Percentiles rank a stretch among this genome's conserved stretches.
Conservation (phyloP, 1,284 basidiomycete species). For the Cutaneotrichosporon sp. region DNA sequence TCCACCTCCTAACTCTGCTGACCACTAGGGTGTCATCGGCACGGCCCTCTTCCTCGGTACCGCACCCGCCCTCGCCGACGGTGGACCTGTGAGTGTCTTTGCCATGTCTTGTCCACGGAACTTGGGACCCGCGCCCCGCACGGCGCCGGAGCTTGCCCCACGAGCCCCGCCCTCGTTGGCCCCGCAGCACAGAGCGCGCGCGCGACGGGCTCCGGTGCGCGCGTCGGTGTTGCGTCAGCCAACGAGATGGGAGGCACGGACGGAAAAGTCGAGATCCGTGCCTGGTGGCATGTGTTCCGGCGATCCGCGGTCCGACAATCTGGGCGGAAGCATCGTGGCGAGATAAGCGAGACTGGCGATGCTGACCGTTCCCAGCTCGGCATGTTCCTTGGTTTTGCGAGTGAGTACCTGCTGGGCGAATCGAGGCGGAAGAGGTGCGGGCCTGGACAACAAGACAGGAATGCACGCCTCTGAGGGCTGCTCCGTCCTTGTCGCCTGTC, state of each 20-base stretch:
- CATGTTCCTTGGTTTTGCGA: constrained; percentile 20
- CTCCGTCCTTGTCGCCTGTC: no score
- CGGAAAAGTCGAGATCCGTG: neutral
- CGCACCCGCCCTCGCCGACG: constrained; percentile 34
- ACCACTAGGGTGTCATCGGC: constrained; percentile 22
- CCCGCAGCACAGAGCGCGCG: neutral
- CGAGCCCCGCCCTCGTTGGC: neutral
- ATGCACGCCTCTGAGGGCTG: no score
- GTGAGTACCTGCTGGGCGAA: constrained; percentile 6
- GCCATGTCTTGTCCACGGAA: neutral
- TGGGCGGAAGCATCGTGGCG: no score
- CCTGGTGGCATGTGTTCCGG: neutral
- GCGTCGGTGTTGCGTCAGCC: neutral
- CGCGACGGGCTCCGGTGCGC: neutral
- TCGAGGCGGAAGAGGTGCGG: no score
- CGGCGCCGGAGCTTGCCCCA: neutral
- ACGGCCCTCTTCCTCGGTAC: constrained; percentile 26
- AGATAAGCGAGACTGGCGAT: neutral
- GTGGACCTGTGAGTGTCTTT: constrained; percentile 48
- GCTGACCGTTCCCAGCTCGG: constrained; percentile 12
- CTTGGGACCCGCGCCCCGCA: neutral
- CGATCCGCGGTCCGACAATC: no score
- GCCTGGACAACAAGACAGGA: no score
- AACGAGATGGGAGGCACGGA: neutral
- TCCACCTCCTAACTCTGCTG: neutral